Conservation (phyloP, 192 early-diverging fungal species). For the Cetraspora pellucida region DNA sequence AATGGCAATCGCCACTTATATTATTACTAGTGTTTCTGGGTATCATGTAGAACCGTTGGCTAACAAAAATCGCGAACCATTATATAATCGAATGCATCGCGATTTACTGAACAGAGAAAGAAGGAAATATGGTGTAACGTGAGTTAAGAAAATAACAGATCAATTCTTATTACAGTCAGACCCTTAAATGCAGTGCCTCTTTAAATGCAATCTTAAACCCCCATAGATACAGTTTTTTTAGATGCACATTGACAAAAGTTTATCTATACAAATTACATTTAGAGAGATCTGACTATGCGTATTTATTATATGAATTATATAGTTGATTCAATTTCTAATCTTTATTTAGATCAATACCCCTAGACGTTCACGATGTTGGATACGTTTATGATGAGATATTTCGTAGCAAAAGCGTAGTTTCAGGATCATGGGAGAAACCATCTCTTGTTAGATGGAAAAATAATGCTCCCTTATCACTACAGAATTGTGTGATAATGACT, state of each 20-base stretch:
- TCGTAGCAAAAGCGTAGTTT: conserved; percentile 76
- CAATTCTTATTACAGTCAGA: no score
- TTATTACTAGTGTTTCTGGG: conserved; percentile 66
- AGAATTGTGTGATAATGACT: conserved; percentile 86
- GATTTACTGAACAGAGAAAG: conserved; percentile 52
- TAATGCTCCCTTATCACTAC: conserved; percentile 60
- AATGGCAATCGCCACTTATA: conserved; percentile 86
- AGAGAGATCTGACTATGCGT: not conserved
- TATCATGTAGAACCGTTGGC: conserved; percentile 73
- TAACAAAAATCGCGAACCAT: conserved; percentile 72
- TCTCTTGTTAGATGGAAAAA: conserved; percentile 79
- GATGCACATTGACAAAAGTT: no score
- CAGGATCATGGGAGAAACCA: conserved; percentile 72
- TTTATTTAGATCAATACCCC: conserved; percentile 41
- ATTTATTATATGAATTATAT: not conserved
- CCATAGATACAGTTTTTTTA: no score
- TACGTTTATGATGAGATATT: conserved; percentile 93
- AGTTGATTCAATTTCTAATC: not conserved
- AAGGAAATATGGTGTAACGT: not conserved
- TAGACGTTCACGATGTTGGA: conserved; percentile 74
- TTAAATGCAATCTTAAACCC: no score
- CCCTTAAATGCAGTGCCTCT: no score
- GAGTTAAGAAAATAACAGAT: not conserved
- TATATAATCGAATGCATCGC: conserved; percentile 73
- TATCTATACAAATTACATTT: not conserved